Evolutionary conservation across 805 yeast species (phyloP), one percentile per base, ranked within the genome.

Genomic region (Candida sakaeoensis): DNA sequence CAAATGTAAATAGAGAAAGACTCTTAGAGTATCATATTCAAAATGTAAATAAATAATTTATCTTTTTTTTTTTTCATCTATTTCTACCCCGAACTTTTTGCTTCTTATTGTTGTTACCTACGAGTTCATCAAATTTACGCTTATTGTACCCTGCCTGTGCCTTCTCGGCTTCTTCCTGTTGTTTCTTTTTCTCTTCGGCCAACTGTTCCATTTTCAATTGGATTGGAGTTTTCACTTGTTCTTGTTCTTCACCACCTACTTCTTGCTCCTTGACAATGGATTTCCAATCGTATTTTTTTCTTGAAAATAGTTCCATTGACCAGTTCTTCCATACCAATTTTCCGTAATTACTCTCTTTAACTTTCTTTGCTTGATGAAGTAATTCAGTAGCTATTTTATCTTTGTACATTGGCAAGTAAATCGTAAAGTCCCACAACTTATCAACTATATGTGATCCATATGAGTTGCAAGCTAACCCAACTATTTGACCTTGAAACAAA

Each of bases 241-340:
- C 48, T 8, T 35, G 36, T 13, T 44, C 51, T 3, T 45, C 51
- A 17, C 21, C 28, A 26, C 56, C 67, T 31, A 51, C 51, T 41
- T 63, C 70, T 42, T 69, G 73, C 28, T 60, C 58, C 43, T 78
- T 85, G 13, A 82, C 70, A 27, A 75, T 48, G 12, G 71, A 48
- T 61, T 84, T 86, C 98, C 98, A 91, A 54, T 89, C 96, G 53
- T 70, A 77, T 58, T 81, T 76, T 61, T 81, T 80, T 55, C 95
- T 73, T 8, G 67, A 56, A 53, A 79, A 91, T 51, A 81, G 63
- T 57, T 93, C 98, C 82, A 91, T 74, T 22, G 75, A 65, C 97
- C 97, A 93, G 59, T 91, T 91, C 58, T 83, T 86, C 98, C 97
- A 93, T 1, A 93, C 98, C 51, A 80, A 74, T 55, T 82, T 78